These are phyloP conservation scores for Fusarium sp. DNA, from an alignment of 2,329 filamentous ascomycete genomes.

Conservation along the genomic window DNA sequence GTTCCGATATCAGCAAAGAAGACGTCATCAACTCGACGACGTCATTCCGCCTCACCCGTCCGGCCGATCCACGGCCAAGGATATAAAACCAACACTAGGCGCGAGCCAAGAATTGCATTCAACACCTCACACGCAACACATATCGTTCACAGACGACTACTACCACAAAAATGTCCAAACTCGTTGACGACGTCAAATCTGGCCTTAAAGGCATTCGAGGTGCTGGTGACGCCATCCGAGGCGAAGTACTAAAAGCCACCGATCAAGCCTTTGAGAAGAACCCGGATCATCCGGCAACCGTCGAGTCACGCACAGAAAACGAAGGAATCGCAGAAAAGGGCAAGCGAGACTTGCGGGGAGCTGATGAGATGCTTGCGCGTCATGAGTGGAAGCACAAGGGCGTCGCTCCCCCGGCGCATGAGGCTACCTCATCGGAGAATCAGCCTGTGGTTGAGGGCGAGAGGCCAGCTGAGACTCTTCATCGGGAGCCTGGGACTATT, in stretches of 20 bases:
- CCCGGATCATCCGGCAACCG: conserved; percentile 18
- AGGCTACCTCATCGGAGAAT: not conserved
- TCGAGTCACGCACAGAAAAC: conserved; percentile 13
- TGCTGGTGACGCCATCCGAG: conserved; percentile 38
- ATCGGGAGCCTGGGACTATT: conserved; percentile 21
- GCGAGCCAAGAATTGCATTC: not conserved
- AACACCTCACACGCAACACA: not conserved
- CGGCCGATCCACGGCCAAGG: not conserved
- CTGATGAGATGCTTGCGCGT: conserved; percentile 35
- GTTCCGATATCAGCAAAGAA: not conserved
- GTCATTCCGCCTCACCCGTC: not conserved
- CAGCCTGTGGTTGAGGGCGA: not conserved
- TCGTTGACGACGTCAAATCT: conserved; percentile 40
- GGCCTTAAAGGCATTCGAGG: conserved; percentile 40
- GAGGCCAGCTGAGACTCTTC: conserved; percentile 15
- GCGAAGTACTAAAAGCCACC: conserved; percentile 32
- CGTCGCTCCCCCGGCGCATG: not conserved
- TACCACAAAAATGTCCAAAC: conserved; percentile 29
- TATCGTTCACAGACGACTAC: not conserved
- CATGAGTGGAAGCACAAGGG: conserved; percentile 35
- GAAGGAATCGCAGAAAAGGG: conserved; percentile 28
- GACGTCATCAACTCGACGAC: conserved; percentile 5
- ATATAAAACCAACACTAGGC: not conserved
- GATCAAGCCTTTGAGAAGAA: conserved; percentile 38
- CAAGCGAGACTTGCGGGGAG: conserved; percentile 28